Evolutionary conservation across 2,329 filamentous ascomycete genomes (phyloP), one percentile per base, ranked within the genome.

Genomic region (Hymenoscyphus occultus): DNA sequence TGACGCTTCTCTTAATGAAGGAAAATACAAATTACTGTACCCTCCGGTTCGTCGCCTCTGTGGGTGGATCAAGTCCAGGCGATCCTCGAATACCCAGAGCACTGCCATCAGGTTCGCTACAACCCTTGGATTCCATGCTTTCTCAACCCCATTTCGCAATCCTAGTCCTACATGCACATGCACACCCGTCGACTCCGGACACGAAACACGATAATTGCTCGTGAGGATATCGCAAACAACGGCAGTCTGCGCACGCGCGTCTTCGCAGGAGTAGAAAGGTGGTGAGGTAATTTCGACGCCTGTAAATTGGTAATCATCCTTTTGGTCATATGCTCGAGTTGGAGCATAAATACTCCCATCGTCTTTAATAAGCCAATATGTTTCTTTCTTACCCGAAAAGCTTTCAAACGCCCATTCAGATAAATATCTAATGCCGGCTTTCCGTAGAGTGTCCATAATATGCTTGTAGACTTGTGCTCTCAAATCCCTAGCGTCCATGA

Each of bases 111-210:
- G 12, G 13, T 57, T 32, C 14, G 14, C 32, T 39, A 32, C 0
- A 9, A 35, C n/a, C 35, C 35, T 6, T 16, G 14, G 7, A 31
- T 57, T 32, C 28, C 14, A n/a, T 16, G 16, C 16, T 22, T 28
- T 28, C 16, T 35, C 32, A 31, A 31, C 19, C 19, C 28, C 54
- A 28, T 57, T 32, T 35, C 9, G 6, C 5, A 35, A 35, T 35
- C 35, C 35, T 35, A 35, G 9, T 57, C 54, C 54, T 1, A 48
- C 22, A 35, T 60, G 59, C 9, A 60, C 42, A 28, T 60, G 59
- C 13, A 54, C 4, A 3, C 40, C 59, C 19, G 6, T 10, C 2
- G 4, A 2, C 5, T 31, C n/a, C 14, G 48, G 51, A 35, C 22
- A 31, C 7, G 32, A 32, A 6, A 60, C 19, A 9, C 59, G 19